Percentiles rank a stretch among this genome's conserved stretches.
Conservation (phyloP, 495 filamentous ascomycete species). For the Penicillium pulvis region DNA sequence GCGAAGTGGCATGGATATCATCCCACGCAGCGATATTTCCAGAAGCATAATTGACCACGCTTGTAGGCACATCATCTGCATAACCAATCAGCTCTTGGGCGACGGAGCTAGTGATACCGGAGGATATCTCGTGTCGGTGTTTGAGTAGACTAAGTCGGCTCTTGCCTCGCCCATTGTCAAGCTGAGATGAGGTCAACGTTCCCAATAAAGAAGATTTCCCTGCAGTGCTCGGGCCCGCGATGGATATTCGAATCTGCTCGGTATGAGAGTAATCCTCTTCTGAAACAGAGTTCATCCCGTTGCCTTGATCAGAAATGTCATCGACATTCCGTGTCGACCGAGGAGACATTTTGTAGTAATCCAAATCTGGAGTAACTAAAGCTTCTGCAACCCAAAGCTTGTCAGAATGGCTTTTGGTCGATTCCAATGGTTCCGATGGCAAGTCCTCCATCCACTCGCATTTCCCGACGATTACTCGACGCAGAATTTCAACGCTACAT, state of each 20-base stretch:
- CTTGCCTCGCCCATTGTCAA: constrained; percentile 91
- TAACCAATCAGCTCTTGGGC: constrained; percentile 93
- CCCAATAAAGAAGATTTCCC: constrained; percentile 93
- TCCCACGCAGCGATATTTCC: constrained; percentile 90
- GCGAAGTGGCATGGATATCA: constrained; percentile 82
- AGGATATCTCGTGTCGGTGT: constrained; percentile 91
- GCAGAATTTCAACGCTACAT: constrained; percentile 80
- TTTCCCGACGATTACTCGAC: constrained; percentile 81
- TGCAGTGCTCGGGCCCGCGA: constrained; percentile 88
- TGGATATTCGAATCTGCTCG: constrained; percentile 85
- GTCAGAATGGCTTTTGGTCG: constrained; percentile 40
- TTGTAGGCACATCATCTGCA: constrained; percentile 27
- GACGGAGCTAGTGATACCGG: constrained; percentile 90
- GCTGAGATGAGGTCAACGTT: constrained; percentile 78
- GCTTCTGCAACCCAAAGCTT: constrained; percentile 90
- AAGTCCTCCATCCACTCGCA: constrained; percentile 72
- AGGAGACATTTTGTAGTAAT: constrained; percentile 37
- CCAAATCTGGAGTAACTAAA: constrained; percentile 64
- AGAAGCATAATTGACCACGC: constrained; percentile 82
- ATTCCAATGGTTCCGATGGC: constrained; percentile 22
- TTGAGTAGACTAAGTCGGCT: constrained; percentile 84
- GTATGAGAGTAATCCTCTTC: constrained; percentile 44
- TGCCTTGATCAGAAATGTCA: constrained; percentile 1
- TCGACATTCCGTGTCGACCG: constrained; percentile 12
- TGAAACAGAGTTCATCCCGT: constrained; percentile 5